Evolutionary conservation across 192 early-diverging fungal species (phyloP).

Genomic region (Chytriomyces hyalinus): DNA sequence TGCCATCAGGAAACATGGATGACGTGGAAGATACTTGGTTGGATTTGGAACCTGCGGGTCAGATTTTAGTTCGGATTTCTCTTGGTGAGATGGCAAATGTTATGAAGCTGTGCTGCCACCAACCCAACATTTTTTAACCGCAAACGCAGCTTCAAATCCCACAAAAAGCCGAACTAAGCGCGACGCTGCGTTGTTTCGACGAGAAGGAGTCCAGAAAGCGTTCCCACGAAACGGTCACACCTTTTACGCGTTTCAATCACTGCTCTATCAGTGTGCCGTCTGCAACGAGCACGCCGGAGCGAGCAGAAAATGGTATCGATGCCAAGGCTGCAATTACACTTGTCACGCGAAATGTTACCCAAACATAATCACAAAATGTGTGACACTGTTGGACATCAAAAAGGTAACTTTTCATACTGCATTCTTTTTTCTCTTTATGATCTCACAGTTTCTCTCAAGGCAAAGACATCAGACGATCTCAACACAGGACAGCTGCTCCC

Average conservation of each 20-base stretch:
- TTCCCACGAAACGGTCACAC: conserved; percentile 87
- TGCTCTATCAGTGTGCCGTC: conserved; percentile 73
- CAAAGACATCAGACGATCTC: neutral
- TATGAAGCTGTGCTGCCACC: conserved; percentile 5
- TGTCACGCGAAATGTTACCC: conserved; percentile 90
- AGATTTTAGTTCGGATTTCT: conserved; percentile 87
- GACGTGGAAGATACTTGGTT: conserved; percentile 82
- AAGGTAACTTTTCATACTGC: too few species aligned
- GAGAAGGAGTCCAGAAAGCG: conserved; percentile 81
- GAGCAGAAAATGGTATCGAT: conserved; percentile 84
- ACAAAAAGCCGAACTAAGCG: conserved; percentile 13
- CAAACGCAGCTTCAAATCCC: neutral
- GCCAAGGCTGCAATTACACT: conserved; percentile 93
- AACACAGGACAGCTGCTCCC: conserved; percentile 1
- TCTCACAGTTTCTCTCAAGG: neutral
- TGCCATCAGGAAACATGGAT: neutral
- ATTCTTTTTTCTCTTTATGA: too few species aligned
- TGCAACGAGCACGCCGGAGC: conserved; percentile 89
- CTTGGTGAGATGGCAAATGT: conserved; percentile 1
- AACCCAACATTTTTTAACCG: neutral
- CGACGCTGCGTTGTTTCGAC: conserved; percentile 40
- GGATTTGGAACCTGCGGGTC: conserved; percentile 93
- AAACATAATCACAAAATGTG: conserved; percentile 90
- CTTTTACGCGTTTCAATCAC: neutral
- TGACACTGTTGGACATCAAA: conserved; percentile 62